Base-by-base conservation (phyloP, 2,329 filamentous ascomycete species). In the Talaromyces sp. region DNA sequence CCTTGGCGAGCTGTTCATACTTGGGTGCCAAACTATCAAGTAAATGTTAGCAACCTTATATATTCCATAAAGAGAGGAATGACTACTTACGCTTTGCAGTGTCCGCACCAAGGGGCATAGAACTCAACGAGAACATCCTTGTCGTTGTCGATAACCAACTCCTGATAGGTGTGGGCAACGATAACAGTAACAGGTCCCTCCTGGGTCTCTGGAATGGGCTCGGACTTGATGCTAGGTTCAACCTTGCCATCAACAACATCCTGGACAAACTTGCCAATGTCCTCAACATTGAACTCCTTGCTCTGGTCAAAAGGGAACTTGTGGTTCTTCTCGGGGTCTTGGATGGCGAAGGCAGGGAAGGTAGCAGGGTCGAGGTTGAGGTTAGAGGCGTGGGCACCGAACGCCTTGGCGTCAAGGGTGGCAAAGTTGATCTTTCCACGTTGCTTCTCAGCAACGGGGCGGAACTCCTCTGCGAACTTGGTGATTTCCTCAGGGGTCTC, bases 91-190 rank as follows among this genome's bases (percentile, higher is more conserved):
- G 85, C 80, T 77, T 88, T 88, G 85, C 86, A 89, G 79, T 89
- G 86, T 74, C 86, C 86, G 70, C 86, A 89, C 86, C 86, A 89
- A 67, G 95, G 95, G 63, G 95, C 95, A 82, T 99, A 99, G 83
- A 96, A 98, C 84, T 99, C 95, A 67, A 99, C 81, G 68, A 99
- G 86, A 63, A 99, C 95, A 78, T 99, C 95, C 89, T 98, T 98
- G 75, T 89, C 85, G 78, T 96, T 89, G 75, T 99, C 89, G 61
- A 97, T 85, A 72, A 99, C 93, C 68, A 98, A 81, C 7, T 96
- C 85, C 66, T 96, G 84, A 85, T 97, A 99, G 82, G 86, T 94
- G 82, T 96, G 90, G 76, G 94, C 95, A 62, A 99, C 95, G 62
- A 99, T 85, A 64, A 96, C 84, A 64, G 87, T 88, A 72, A 97